These are phyloP conservation scores for Eimeria sp. DNA, from an alignment of 169 alveolate genomes.

Conservation along the genomic window DNA sequence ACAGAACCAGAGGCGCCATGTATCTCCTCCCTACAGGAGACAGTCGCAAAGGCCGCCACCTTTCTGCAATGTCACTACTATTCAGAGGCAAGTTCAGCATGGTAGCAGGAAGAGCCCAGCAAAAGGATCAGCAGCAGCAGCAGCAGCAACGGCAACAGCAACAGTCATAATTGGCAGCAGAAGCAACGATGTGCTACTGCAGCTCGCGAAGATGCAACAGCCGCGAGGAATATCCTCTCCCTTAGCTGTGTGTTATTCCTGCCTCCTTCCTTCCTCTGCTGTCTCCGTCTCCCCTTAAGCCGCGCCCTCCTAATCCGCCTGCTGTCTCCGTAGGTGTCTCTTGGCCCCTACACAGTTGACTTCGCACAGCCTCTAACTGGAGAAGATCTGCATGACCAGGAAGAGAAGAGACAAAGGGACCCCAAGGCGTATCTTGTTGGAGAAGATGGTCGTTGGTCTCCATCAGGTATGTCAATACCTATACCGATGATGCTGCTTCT, in stretches of 20 bases:
- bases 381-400: constrained; percentile 33
- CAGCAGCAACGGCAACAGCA: not conserved
- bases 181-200: not conserved
- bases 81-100: constrained; percentile 42
- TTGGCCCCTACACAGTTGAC: constrained; percentile 82
- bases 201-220: not conserved
- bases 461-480: not conserved
- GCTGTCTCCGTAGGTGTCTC: constrained; percentile 51
- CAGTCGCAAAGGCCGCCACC: constrained; percentile 28
- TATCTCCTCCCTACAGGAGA: constrained; percentile 24
- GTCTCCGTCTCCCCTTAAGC: not conserved
- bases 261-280: not conserved
- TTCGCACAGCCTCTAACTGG: constrained; percentile 73
- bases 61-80: constrained; percentile 60
- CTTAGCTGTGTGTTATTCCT: not conserved
- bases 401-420: constrained; percentile 15
- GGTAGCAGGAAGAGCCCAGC: not conserved
- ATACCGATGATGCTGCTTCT: not conserved
- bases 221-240: not conserved
- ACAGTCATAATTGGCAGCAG: not conserved
- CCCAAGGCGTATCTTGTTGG: constrained; percentile 7
- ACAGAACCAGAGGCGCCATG: constrained; percentile 25
- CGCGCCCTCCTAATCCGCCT: not conserved
- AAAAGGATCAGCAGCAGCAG: not conserved
- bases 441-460: constrained; percentile 16